Evolutionary conservation across 2,329 filamentous ascomycete species (phyloP).

Genomic region (Trichophaea hybrida): DNA sequence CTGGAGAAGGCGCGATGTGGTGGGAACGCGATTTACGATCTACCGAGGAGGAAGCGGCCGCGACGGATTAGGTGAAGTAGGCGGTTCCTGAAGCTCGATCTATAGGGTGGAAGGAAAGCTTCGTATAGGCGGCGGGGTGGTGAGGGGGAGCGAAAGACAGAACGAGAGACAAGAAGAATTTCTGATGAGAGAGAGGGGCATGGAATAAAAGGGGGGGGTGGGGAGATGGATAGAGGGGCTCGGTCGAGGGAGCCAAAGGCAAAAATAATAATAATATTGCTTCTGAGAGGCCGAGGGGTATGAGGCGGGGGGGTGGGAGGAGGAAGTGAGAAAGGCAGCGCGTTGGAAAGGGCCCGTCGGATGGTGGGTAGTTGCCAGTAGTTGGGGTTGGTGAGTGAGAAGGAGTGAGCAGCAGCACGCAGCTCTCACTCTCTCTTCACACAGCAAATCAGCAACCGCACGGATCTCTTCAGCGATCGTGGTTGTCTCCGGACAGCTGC

Average conservation of each 20-base stretch:
- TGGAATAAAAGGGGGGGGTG: constrained; percentile 27
- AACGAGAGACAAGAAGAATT: constrained; percentile 26
- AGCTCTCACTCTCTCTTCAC: not conserved
- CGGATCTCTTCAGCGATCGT: constrained; percentile 4
- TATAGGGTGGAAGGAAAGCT: constrained; percentile 26
- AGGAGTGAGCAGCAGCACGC: not conserved
- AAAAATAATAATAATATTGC: constrained; percentile 9
- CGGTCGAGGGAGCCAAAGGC: not conserved
- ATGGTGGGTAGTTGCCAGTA: not conserved
- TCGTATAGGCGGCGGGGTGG: constrained; percentile 28
- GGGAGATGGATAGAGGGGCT: constrained; percentile 18
- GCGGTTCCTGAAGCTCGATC: constrained; percentile 11
- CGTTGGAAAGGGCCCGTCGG: not conserved
- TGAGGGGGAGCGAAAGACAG: constrained; percentile 28
- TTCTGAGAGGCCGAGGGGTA: constrained; percentile 15
- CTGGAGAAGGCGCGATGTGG: constrained; percentile 12
- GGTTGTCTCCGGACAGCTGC: not conserved
- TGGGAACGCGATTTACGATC: constrained; percentile 21
- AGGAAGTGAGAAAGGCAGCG: constrained; percentile 16
- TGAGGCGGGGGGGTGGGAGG: constrained; percentile 10
- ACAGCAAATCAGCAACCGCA: not conserved
- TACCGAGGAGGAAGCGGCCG: constrained; percentile 26
- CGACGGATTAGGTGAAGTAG: constrained; percentile 26
- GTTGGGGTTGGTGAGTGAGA: not conserved
- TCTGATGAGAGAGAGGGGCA: constrained; percentile 24